Percentiles rank a stretch among this genome's conserved stretches.
phyloP scores from a whole-genome alignment of 1,284 basidiomycete genomes.

The Microbotryum violaceum region DNA sequence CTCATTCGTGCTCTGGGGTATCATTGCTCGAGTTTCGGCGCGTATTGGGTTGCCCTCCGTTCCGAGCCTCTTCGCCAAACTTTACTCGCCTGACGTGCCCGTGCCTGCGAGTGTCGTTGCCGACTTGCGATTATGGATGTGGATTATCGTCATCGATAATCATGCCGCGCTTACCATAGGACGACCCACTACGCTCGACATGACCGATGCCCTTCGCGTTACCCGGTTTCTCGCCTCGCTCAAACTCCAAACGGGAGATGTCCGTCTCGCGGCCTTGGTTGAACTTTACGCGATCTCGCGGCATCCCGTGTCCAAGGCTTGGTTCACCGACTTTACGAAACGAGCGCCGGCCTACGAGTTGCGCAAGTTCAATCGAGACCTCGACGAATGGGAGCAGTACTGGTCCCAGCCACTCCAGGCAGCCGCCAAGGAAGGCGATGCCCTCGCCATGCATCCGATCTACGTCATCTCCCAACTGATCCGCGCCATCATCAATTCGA shows the following conservation, averaged over 20 bases:
- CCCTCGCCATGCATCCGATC: slow-evolving; percentile 10
- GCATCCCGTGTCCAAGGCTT: background rate
- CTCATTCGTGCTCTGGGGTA: background rate
- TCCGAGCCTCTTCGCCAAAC: slow-evolving; percentile 2
- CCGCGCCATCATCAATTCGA: slow-evolving; percentile 18
- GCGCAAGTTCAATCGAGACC: slow-evolving; percentile 14
- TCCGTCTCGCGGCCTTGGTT: slow-evolving; percentile 20
- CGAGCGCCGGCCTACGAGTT: slow-evolving; percentile 14
- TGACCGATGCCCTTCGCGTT: slow-evolving; percentile 10
- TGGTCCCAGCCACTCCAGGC: slow-evolving; percentile 18
- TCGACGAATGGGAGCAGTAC: slow-evolving; percentile 23
- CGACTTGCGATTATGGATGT: slow-evolving; percentile 16
- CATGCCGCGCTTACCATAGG: slow-evolving; percentile 25
- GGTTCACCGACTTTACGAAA: background rate
- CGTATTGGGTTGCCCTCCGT: background rate
- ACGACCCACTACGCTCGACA: slow-evolving; percentile 14
- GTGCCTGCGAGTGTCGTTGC: background rate
- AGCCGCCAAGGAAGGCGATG: slow-evolving; percentile 12
- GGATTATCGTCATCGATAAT: slow-evolving; percentile 23
- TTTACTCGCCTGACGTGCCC: background rate
- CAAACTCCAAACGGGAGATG: slow-evolving; percentile 15
- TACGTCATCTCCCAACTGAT: slow-evolving; percentile 11
- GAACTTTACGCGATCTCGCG: slow-evolving; percentile 22
- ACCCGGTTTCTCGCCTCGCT: slow-evolving; percentile 22
- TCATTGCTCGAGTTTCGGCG: background rate